Conservation (phyloP, 2,329 filamentous ascomycete species). For the Apiospora saccharicola region DNA sequence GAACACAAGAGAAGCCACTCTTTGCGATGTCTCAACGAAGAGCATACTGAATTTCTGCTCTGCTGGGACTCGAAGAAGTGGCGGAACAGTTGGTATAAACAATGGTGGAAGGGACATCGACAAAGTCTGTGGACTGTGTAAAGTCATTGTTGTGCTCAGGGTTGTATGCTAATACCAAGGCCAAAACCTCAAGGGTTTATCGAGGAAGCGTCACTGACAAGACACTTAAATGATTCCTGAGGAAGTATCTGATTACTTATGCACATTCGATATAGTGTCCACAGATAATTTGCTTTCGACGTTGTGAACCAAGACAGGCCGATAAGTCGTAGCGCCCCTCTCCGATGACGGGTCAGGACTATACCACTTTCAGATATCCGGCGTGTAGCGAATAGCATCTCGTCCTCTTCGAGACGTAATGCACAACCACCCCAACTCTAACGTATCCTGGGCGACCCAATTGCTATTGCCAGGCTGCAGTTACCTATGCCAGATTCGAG, state of each 20-base stretch:
- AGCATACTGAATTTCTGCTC: not conserved
- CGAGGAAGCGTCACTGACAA: not conserved
- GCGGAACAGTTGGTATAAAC: not conserved
- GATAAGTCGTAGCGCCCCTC: not conserved
- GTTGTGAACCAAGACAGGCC: not conserved
- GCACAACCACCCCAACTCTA: not conserved
- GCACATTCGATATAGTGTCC: not conserved
- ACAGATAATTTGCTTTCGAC: not conserved
- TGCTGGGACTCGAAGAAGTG: not conserved
- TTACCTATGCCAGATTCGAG: not conserved
- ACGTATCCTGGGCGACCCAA: not conserved
- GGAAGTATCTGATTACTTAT: not conserved
- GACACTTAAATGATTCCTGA: not conserved
- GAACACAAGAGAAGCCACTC: not conserved
- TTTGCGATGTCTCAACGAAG: not conserved
- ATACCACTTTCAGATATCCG: not conserved
- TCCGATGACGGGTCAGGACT: not conserved
- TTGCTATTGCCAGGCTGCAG: not conserved
- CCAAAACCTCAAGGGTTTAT: not conserved
- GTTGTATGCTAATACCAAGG: not conserved
- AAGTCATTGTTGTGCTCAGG: not conserved
- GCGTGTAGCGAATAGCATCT: not conserved
- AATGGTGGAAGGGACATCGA: not conserved
- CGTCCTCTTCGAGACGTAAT: not conserved
- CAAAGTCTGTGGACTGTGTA: not conserved